Evolutionary conservation across 352 stramenopile species (phyloP).

Genomic region (Saprolegnia parasitica): DNA sequence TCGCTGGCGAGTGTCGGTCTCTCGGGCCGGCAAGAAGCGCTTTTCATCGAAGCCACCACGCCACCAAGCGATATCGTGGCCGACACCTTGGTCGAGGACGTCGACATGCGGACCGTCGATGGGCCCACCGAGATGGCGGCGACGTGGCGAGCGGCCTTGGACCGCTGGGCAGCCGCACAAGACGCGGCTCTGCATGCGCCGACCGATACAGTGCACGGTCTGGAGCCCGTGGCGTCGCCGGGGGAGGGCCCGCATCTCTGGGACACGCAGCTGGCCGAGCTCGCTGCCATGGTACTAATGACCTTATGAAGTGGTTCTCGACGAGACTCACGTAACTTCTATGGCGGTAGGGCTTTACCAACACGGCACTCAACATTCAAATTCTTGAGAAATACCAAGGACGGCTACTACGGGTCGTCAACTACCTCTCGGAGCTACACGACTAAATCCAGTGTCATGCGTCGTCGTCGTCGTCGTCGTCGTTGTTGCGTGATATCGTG

Average conservation of each 20-base stretch:
- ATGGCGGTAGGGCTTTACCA: constrained; percentile 45
- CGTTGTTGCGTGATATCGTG: no score
- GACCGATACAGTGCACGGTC: constrained; percentile 45
- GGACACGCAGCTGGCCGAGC: constrained; percentile 54
- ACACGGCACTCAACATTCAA: constrained; percentile 56
- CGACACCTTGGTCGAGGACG: not conserved
- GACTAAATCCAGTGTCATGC: not conserved
- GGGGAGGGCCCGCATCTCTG: constrained; percentile 53
- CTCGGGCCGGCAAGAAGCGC: constrained; percentile 50
- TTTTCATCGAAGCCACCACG: constrained; percentile 51
- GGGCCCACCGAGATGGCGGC: constrained; percentile 9
- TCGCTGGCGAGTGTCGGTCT: constrained; percentile 50
- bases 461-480: no score
- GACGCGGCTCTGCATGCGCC: constrained; percentile 36
- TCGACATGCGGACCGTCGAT: not conserved
- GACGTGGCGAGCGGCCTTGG: constrained; percentile 45
- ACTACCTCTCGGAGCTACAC: constrained; percentile 66
- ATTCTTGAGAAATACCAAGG: constrained; percentile 79
- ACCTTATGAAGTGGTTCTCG: no score
- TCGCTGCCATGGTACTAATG: constrained; percentile 47
- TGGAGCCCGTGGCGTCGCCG: constrained; percentile 51
- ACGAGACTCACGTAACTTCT: not conserved
- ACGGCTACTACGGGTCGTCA: constrained; percentile 74
- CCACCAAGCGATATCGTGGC: constrained; percentile 31
- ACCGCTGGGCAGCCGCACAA: constrained; percentile 43